A percentile compares a stretch with the other conserved stretches of the same genome.
Conservation (phyloP, 2,329 filamentous ascomycete genomes). For the Ophiostoma piceae region DNA sequence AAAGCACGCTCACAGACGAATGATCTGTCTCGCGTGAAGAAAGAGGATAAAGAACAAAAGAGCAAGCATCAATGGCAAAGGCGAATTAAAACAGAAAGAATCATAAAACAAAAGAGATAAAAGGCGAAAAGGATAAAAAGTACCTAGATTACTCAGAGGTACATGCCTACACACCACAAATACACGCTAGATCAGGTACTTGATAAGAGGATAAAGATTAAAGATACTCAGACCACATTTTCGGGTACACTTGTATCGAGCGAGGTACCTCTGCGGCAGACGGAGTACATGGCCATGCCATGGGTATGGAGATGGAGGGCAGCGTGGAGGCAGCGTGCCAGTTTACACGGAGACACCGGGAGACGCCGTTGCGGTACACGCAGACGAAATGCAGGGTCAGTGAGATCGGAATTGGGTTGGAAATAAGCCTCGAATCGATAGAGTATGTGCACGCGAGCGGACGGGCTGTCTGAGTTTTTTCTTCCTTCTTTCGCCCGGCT, state of each 20-base stretch:
- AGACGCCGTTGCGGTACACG: background rate
- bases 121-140: background rate
- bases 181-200: background rate
- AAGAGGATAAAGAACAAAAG: conserved; percentile 2
- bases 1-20: background rate
- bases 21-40: background rate
- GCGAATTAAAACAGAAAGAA: background rate
- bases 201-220: conserved; percentile 3
- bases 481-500: too few relatives aligned
- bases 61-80: background rate
- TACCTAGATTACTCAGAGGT: background rate
- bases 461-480: background rate
- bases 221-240: background rate
- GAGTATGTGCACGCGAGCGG: background rate
- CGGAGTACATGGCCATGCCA: background rate
- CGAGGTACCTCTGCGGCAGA: background rate
- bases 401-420: background rate
- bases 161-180: background rate
- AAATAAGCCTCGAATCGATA: background rate
- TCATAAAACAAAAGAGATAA: background rate
- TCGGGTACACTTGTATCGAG: background rate
- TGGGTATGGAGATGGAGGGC: background rate
- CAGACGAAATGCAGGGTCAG: background rate
- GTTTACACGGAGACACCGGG: conserved; percentile 11
- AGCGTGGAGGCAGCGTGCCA: background rate